Conservation (phyloP, 1,284 basidiomycete genomes). For the Leucoagaricus sp. region DNA sequence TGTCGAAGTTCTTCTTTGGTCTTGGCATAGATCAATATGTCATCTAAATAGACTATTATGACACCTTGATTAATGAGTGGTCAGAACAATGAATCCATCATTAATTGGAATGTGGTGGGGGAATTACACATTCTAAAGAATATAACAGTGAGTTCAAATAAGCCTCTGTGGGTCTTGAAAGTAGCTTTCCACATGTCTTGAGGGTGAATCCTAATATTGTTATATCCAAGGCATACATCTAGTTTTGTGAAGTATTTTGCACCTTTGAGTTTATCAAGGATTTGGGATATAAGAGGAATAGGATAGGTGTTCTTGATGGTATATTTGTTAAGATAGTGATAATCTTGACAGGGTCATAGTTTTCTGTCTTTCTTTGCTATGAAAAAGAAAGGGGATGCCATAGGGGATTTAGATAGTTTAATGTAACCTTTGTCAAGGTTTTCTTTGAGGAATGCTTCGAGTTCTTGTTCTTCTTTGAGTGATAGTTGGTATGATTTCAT, state of each 20-base stretch:
- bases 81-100: background rate
- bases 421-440: constrained; percentile 29
- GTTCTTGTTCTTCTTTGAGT: constrained; percentile 22
- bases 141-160: constrained; percentile 17
- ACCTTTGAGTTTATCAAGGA: constrained; percentile 32
- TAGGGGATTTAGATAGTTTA: constrained; percentile 27
- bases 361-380: constrained; percentile 16
- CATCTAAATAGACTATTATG: constrained; percentile 19
- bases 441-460: constrained; percentile 31
- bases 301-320: constrained; percentile 21
- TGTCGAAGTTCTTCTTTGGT: constrained; percentile 9
- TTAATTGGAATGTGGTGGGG: constrained; percentile 13
- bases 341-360: constrained; percentile 12
- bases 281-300: constrained; percentile 35
- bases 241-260: constrained; percentile 29
- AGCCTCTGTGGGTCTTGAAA: constrained; percentile 11
- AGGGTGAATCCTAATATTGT: constrained; percentile 21
- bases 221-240: constrained; percentile 23
- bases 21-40: constrained; percentile 14
- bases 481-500: constrained; percentile 14
- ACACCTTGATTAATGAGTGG: constrained; percentile 9
- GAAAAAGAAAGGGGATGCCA: constrained; percentile 42
- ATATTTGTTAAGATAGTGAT: constrained; percentile 11
- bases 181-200: constrained; percentile 23
- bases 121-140: constrained; percentile 19